Conservation (phyloP, 2,329 filamentous ascomycete genomes). For the Didymella pinodella region DNA sequence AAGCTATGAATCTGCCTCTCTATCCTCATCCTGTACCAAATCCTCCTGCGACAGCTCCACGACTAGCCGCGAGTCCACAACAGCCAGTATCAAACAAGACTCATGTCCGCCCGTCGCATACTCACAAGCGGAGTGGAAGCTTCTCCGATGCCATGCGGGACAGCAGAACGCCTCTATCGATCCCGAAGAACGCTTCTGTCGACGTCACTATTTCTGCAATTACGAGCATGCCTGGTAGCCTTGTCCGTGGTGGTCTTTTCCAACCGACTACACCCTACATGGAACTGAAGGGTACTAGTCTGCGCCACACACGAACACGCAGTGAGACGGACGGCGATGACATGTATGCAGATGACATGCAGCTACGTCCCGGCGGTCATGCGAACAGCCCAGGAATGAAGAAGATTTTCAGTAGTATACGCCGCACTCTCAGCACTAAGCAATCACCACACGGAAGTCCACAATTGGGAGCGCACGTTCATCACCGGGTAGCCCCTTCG, state of each 20-base stretch:
- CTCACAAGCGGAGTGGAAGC: conserved; percentile 85
- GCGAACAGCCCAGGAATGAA: conserved; percentile 72
- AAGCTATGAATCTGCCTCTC: conserved; percentile 50
- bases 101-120: conserved; percentile 44
- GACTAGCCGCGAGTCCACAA: conserved; percentile 43
- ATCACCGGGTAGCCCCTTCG: conserved; percentile 35
- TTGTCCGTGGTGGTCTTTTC: conserved; percentile 86
- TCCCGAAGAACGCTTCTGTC: conserved; percentile 54
- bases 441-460: conserved; percentile 43
- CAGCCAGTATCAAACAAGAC: conserved; percentile 38
- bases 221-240: conserved; percentile 76
- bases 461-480: conserved; percentile 29
- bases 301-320: conserved; percentile 45
- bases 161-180: conserved; percentile 62
- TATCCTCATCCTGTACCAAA: conserved; percentile 51
- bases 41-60: conserved; percentile 33
- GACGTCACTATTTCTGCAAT: conserved; percentile 62
- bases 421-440: conserved; percentile 76
- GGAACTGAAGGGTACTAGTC: conserved; percentile 55
- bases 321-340: conserved; percentile 44
- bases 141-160: conserved; percentile 85
- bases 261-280: conserved; percentile 85
- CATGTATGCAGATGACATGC: conserved; percentile 30
- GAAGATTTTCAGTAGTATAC: conserved; percentile 84
- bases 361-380: conserved; percentile 34